phyloP scores from a whole-genome alignment of 441 rosid species.

The Brassica balearica region DNA sequence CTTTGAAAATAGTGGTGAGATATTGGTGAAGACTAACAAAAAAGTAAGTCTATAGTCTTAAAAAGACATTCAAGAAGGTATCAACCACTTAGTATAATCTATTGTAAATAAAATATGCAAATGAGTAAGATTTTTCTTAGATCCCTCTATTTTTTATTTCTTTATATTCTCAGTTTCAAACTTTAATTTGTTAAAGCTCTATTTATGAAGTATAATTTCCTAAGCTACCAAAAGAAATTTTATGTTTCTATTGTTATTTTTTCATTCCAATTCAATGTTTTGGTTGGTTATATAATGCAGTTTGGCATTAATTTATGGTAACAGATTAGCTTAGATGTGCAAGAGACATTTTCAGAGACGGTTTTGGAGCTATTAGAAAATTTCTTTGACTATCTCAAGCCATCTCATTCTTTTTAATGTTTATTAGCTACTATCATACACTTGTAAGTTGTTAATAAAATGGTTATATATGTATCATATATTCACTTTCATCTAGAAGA shows the following conservation, averaged over 20 bases:
- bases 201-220: constrained; percentile 3
- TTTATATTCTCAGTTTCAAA: constrained; percentile 13
- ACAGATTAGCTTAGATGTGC: constrained; percentile 1
- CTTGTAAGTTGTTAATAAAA: constrained; percentile 41
- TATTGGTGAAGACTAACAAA: constrained; percentile 40
- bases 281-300: constrained; percentile 1
- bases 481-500: constrained; percentile 48
- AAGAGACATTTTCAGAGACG: constrained; percentile 18
- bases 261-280: background rate
- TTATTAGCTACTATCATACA: constrained; percentile 28
- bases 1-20: constrained; percentile 40
- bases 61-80: constrained; percentile 35
- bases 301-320: background rate
- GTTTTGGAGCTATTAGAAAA: constrained; percentile 32
- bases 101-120: constrained; percentile 22
- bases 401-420: constrained; percentile 29
- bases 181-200: background rate
- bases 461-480: constrained; percentile 35
- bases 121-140: constrained; percentile 23
- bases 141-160: background rate
- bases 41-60: constrained; percentile 39
- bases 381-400: constrained; percentile 39
- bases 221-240: background rate
- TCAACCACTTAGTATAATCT: constrained; percentile 15
- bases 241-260: background rate